Conservation (phyloP, 2,329 filamentous ascomycete genomes). For the Alternaria ventricosa region DNA sequence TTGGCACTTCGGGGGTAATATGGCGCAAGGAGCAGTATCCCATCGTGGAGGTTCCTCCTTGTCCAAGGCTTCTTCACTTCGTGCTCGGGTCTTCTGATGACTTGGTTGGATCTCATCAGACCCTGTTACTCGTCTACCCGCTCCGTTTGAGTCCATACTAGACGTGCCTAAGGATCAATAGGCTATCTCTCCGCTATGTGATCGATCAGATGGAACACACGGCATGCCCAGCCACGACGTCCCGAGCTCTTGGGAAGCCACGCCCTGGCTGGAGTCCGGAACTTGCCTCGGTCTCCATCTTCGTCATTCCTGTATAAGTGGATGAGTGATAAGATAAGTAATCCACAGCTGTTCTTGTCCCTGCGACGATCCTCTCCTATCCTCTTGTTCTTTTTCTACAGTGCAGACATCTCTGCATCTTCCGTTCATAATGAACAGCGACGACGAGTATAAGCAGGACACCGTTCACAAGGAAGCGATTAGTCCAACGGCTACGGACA, state of each 20-base stretch:
- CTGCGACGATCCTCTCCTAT: neutral
- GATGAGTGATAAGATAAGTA: neutral
- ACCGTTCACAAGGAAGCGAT: slow-evolving; percentile 14
- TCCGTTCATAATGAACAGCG: slow-evolving; percentile 14
- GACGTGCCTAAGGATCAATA: neutral
- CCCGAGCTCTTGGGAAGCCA: slow-evolving; percentile 10
- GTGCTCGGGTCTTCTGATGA: neutral
- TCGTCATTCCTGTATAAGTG: slow-evolving; percentile 4
- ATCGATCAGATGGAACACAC: neutral
- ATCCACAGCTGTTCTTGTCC: neutral
- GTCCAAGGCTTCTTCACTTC: neutral
- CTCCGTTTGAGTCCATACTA: neutral
- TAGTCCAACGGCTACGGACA: neutral
- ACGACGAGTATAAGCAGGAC: slow-evolving; percentile 19
- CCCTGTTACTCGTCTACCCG: neutral
- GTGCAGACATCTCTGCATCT: neutral
- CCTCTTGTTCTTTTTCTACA: neutral
- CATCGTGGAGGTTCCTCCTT: neutral
- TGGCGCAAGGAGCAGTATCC: neutral
- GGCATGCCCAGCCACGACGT: neutral
- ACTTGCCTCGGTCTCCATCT: slow-evolving; percentile 7
- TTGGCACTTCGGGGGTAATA: neutral
- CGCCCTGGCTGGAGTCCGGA: neutral
- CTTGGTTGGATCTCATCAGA: neutral
- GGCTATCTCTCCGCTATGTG: neutral